phyloP scores from a whole-genome alignment of 495 filamentous ascomycete species.

The Tuber microsphaerosporum region DNA sequence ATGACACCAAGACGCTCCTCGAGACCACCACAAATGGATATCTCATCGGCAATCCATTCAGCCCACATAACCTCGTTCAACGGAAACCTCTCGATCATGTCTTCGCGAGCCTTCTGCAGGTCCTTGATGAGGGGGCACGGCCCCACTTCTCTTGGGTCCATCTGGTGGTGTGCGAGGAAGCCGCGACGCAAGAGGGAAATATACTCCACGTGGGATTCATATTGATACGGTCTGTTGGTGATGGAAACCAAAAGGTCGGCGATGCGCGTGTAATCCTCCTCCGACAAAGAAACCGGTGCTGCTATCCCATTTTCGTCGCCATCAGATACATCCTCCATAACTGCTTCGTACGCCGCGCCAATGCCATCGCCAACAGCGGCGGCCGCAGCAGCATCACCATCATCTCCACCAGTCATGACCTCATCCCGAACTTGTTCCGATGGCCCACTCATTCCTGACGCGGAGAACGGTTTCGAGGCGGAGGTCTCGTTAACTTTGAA shows the following conservation, averaged over 20 bases:
- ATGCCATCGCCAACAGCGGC: conserved; percentile 28
- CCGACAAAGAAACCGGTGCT: conserved; percentile 48
- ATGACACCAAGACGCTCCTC: conserved; percentile 63
- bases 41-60: conserved; percentile 56
- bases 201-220: conserved; percentile 58
- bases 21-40: conserved; percentile 39
- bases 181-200: conserved; percentile 60
- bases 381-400: conserved; percentile 43
- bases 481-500: conserved; percentile 21
- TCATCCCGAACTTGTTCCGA: conserved; percentile 22
- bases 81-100: conserved; percentile 60
- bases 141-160: conserved; percentile 46
- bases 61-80: conserved; percentile 53
- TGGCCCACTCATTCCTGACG: conserved; percentile 18
- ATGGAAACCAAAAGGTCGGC: conserved; percentile 52
- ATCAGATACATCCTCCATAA: conserved; percentile 41
- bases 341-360: conserved; percentile 46
- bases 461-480: conserved; percentile 17
- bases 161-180: conserved; percentile 51
- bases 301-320: conserved; percentile 47
- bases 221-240: conserved; percentile 56
- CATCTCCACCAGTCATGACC: conserved; percentile 14
- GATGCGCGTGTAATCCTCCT: conserved; percentile 51
- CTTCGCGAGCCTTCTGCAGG: conserved; percentile 56
- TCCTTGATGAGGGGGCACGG: conserved; percentile 57